A percentile compares a stretch with the other conserved stretches of the same genome.
phyloP scores from a whole-genome alignment of 1,284 basidiomycete genomes.

The Ceratobasidium sp. region DNA sequence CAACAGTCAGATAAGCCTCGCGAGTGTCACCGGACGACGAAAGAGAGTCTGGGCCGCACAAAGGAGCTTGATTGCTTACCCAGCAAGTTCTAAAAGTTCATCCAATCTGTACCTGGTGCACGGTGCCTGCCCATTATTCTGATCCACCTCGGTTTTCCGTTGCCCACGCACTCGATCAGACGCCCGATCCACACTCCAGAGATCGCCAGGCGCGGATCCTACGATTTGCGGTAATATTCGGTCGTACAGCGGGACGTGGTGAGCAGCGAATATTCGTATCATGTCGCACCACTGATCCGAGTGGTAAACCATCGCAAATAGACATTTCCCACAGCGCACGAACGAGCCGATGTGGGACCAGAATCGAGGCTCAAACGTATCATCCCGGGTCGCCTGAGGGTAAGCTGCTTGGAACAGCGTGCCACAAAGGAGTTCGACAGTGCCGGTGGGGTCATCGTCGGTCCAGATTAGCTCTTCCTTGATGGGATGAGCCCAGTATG shows the following conservation, averaged over 20 bases:
- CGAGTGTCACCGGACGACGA: background rate
- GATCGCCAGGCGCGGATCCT: background rate
- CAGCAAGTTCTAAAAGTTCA: slow-evolving; percentile 12
- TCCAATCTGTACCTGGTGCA: background rate
- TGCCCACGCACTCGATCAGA: background rate
- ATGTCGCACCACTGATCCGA: background rate
- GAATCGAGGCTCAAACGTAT: background rate
- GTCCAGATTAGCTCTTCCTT: background rate
- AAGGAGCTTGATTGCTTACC: slow-evolving; percentile 1
- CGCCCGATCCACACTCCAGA: background rate
- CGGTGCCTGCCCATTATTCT: background rate
- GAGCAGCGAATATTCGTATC: background rate
- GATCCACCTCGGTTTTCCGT: background rate
- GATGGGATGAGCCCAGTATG: background rate
- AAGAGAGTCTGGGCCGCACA: background rate
- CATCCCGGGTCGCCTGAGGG: background rate
- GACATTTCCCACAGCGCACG: slow-evolving; percentile 4
- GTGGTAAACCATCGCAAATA: background rate
- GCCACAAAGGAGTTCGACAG: background rate
- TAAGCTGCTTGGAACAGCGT: background rate
- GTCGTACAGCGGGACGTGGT: background rate
- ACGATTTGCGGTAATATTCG: slow-evolving; percentile 11
- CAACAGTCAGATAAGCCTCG: background rate
- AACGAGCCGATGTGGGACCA: slow-evolving; percentile 1
- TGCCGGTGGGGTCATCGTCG: background rate